A percentile compares a stretch with the other conserved stretches of the same genome.
Evolutionary conservation across 139 green algal genomes (phyloP).

Genomic region (Micractinium conductrix): DNA sequence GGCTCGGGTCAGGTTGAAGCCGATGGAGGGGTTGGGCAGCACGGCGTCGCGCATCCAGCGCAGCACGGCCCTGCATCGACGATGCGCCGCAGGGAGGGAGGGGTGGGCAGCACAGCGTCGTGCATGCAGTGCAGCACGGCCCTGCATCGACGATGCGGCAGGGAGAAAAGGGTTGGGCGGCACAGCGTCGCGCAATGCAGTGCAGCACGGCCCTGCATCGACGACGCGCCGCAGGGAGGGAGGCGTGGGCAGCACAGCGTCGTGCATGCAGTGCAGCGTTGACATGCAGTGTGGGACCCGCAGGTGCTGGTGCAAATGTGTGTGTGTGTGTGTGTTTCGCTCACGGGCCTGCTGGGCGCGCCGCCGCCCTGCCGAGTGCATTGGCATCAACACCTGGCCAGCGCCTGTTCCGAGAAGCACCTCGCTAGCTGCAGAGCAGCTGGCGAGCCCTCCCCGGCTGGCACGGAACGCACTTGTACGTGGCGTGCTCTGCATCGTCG

Average conservation of each 20-base stretch:
- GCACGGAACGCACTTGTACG: conserved; percentile 2
- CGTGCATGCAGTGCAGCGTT: conserved; percentile 2
- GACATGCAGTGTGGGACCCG: background rate
- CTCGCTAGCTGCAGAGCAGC: too few relatives aligned
- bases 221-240: background rate
- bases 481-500: conserved; percentile 12
- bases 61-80: conserved; percentile 10
- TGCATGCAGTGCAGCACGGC: conserved; percentile 4
- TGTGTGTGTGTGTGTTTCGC: background rate
- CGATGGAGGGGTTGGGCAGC: background rate
- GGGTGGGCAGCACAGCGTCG: background rate
- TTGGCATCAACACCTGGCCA: background rate
- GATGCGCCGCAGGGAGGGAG: background rate
- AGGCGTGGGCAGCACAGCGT: background rate
- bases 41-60: background rate
- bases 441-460: background rate
- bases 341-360: background rate
- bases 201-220: conserved; percentile 11
- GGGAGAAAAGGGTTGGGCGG: background rate
- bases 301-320: background rate
- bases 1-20: background rate
- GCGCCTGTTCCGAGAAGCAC: too few relatives aligned
- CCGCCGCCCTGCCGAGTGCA: background rate
- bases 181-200: background rate
- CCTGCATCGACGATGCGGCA: background rate